These are phyloP conservation scores for Lichtheimia ramosa DNA, from an alignment of 371 early-diverging fungal species.

Conservation along the genomic window DNA sequence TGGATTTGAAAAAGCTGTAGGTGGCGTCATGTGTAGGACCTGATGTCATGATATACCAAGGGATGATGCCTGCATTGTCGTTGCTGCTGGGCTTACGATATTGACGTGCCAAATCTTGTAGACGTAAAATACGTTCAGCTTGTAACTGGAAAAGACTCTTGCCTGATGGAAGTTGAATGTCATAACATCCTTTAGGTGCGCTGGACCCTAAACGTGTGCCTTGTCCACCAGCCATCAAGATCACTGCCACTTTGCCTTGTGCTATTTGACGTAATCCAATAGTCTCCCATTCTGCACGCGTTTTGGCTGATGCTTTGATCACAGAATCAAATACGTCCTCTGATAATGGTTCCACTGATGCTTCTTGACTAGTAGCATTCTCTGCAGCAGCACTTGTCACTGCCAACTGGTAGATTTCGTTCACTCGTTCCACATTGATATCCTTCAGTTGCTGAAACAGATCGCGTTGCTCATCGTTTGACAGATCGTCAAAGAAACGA, in stretches of 20 bases:
- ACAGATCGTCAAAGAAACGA: slow-evolving; percentile 74
- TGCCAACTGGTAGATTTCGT: slow-evolving; percentile 76
- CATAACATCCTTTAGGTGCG: slow-evolving; percentile 92
- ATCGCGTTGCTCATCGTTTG: slow-evolving; percentile 51
- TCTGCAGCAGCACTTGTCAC: slow-evolving; percentile 54
- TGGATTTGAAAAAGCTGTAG: slow-evolving; percentile 68
- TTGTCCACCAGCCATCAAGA: slow-evolving; percentile 91
- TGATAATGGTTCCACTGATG: slow-evolving; percentile 77
- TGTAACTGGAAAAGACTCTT: slow-evolving; percentile 92
- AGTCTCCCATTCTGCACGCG: slow-evolving; percentile 70
- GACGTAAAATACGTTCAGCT: slow-evolving; percentile 84
- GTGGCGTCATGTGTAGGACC: slow-evolving; percentile 88
- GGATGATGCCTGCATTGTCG: slow-evolving; percentile 61
- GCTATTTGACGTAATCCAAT: slow-evolving; percentile 80
- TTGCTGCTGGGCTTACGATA: slow-evolving; percentile 26
- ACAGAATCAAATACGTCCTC: slow-evolving; percentile 75
- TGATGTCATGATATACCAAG: slow-evolving; percentile 96
- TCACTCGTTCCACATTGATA: slow-evolving; percentile 82
- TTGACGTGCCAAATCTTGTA: slow-evolving; percentile 75
- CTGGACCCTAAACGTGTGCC: slow-evolving; percentile 88
- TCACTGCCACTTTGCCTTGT: slow-evolving; percentile 88
- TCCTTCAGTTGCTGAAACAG: slow-evolving; percentile 67
- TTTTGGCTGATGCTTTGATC: slow-evolving; percentile 54
- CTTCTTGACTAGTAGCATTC: slow-evolving; percentile 30
- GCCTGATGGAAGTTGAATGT: slow-evolving; percentile 81